Conservation (phyloP, 2,329 filamentous ascomycete species). For the Sarocladium brachiariae region DNA sequence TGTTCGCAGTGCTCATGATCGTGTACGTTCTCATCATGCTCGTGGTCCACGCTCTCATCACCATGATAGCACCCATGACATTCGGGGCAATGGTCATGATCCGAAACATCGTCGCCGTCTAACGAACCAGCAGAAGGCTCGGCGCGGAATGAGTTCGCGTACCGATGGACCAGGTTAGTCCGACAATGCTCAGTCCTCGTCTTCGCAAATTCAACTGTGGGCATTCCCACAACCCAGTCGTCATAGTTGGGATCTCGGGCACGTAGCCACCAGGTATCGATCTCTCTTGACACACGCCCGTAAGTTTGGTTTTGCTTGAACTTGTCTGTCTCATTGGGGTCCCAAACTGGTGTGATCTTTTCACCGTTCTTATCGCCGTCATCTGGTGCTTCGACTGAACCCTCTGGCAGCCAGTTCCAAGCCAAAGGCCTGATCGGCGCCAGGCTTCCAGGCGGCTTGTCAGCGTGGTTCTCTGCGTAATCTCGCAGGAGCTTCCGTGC, state of each 20-base stretch:
- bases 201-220: constrained; percentile 52
- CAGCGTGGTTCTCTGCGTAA: constrained; percentile 43
- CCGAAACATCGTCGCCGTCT: constrained; percentile 30
- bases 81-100: constrained; percentile 29
- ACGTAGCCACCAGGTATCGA: constrained; percentile 59
- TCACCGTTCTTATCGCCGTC: constrained; percentile 31
- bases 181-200: constrained; percentile 52
- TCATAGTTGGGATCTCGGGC: constrained; percentile 55
- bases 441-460: constrained; percentile 43
- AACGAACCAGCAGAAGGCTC: constrained; percentile 32
- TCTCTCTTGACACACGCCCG: constrained; percentile 55
- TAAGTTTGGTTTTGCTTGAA: constrained; percentile 53
- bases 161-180: constrained; percentile 51
- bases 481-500: constrained; percentile 48
- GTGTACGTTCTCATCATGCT: constrained; percentile 22
- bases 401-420: constrained; percentile 49
- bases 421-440: constrained; percentile 44
- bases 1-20: constrained; percentile 41
- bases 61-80: constrained; percentile 23
- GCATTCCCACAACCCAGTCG: constrained; percentile 52
- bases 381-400: constrained; percentile 21
- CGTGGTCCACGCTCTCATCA: constrained; percentile 28
- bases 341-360: constrained; percentile 42
- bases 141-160: constrained; percentile 37
- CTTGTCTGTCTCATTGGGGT: constrained; percentile 46